Conservation (phyloP, 1,139 yeast species). For the Zygoascus sp. region DNA sequence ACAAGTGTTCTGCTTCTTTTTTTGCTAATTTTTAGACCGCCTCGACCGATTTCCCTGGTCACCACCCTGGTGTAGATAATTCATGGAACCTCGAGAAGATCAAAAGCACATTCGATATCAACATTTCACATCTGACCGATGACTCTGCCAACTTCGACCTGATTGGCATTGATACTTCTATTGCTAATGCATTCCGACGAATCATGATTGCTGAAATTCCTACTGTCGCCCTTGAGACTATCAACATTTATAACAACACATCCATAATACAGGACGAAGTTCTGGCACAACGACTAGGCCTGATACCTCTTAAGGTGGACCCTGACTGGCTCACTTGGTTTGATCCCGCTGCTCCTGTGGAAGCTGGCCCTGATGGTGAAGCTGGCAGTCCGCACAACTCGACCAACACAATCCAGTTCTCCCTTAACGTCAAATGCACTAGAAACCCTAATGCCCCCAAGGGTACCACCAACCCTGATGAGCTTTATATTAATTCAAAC, state of each 20-base stretch:
- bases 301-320: slow-evolving; percentile 83
- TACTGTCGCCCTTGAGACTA: slow-evolving; percentile 88
- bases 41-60: slow-evolving; percentile 88
- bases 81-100: slow-evolving; percentile 86
- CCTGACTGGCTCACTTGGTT: slow-evolving; percentile 69
- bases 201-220: slow-evolving; percentile 97
- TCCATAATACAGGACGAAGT: slow-evolving; percentile 97
- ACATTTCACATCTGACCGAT: slow-evolving; percentile 57
- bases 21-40: slow-evolving; percentile 43
- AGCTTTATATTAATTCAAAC: slow-evolving; percentile 73
- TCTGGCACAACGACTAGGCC: slow-evolving; percentile 88
- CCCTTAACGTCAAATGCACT: slow-evolving; percentile 77
- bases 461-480: slow-evolving; percentile 75
- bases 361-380: slow-evolving; percentile 33
- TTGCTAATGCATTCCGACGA: slow-evolving; percentile 95
- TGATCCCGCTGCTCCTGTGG: slow-evolving; percentile 58
- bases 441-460: slow-evolving; percentile 80
- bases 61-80: slow-evolving; percentile 56
- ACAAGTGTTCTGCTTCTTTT: too few species aligned
- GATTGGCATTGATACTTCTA: slow-evolving; percentile 79
- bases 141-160: slow-evolving; percentile 83
- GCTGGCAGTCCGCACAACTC: slow-evolving; percentile 48
- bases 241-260: slow-evolving; percentile 87
- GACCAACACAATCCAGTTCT: slow-evolving; percentile 81
- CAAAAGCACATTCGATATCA: slow-evolving; percentile 61